A percentile compares a stretch with the other conserved stretches of the same genome.
Evolutionary conservation across 1,139 yeast species (phyloP).

Genomic region (Pneumocystis carinii): DNA sequence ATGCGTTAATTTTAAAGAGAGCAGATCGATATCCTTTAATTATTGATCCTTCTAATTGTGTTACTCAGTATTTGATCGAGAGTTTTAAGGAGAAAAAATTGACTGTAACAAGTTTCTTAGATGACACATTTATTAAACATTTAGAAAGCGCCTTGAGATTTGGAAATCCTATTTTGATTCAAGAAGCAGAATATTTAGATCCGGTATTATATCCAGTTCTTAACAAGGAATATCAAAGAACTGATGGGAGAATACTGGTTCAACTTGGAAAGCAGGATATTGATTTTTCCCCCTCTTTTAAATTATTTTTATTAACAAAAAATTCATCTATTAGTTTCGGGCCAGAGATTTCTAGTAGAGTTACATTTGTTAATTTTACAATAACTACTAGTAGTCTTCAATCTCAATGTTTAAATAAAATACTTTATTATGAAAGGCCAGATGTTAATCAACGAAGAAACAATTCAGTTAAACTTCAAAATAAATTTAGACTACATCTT

Average conservation of each 20-base stretch:
- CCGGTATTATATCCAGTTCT: constrained; percentile 55
- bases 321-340: constrained; percentile 35
- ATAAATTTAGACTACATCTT: constrained; percentile 44
- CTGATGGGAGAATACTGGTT: constrained; percentile 60
- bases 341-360: constrained; percentile 46
- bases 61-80: constrained; percentile 31
- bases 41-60: constrained; percentile 55
- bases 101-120: constrained; percentile 53
- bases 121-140: constrained; percentile 51
- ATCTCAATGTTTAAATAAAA: constrained; percentile 43
- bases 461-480: constrained; percentile 40
- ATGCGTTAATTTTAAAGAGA: constrained; percentile 39
- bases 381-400: constrained; percentile 54
- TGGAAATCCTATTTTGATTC: constrained; percentile 60
- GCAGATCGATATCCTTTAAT: constrained; percentile 38
- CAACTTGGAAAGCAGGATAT: constrained; percentile 47
- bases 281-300: constrained; percentile 54
- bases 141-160: constrained; percentile 70
- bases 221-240: constrained; percentile 41
- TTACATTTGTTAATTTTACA: constrained; percentile 53
- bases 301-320: constrained; percentile 43
- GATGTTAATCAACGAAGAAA: constrained; percentile 47
- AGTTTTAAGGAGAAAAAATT: constrained; percentile 27
- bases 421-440: constrained; percentile 46
- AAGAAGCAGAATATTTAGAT: constrained; percentile 68